phyloP scores from a whole-genome alignment of 2,329 filamentous ascomycete genomes.

The Sclerotinia sclerotiorum region DNA sequence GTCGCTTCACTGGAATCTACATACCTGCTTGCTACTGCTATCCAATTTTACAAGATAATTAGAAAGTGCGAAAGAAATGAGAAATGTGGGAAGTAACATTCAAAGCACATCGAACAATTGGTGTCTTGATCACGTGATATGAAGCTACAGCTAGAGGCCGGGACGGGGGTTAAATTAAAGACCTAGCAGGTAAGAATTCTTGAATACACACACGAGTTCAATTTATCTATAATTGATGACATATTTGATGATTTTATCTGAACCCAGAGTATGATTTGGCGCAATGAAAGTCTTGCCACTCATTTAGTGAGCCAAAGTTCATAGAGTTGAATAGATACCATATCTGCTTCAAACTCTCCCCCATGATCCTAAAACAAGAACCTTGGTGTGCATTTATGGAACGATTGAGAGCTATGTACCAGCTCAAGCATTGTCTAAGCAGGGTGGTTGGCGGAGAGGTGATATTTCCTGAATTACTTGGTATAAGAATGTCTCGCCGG shows the following conservation, averaged over 20 bases:
- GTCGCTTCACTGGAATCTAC: not conserved
- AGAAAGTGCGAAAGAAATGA: not conserved
- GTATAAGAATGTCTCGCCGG: constrained; percentile 19
- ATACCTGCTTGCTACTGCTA: constrained; percentile 2
- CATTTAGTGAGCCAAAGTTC: not conserved
- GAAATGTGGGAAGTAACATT: not conserved
- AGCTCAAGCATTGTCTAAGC: not conserved
- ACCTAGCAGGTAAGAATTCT: not conserved
- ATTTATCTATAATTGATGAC: not conserved
- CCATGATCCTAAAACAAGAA: not conserved
- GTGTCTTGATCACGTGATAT: not conserved
- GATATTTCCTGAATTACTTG: constrained; percentile 14
- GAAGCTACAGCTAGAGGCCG: not conserved
- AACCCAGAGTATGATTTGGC: not conserved
- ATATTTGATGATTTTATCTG: not conserved
- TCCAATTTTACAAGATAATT: not conserved
- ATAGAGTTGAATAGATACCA: not conserved
- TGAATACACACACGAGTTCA: not conserved
- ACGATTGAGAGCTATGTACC: constrained; percentile 6
- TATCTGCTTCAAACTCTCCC: constrained; percentile 1
- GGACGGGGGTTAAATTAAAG: not conserved
- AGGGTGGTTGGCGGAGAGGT: not conserved
- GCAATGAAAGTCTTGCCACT: not conserved
- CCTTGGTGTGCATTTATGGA: not conserved
- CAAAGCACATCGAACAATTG: not conserved